A percentile compares a stretch with the other conserved stretches of the same genome.
Evolutionary conservation across 805 yeast genomes (phyloP).

Genomic region (Candida morakotiae): DNA sequence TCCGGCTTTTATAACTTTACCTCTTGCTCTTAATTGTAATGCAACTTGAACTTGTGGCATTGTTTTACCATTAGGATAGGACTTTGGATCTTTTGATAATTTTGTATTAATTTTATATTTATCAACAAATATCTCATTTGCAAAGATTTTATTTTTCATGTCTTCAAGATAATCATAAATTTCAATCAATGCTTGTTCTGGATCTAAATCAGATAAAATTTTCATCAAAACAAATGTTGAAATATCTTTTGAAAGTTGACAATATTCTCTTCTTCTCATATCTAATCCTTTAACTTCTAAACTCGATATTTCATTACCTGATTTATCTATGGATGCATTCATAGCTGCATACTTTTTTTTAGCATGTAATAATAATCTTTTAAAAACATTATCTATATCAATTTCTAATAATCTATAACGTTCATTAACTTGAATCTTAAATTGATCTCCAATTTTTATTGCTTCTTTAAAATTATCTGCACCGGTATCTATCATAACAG

Average conservation of each 20-base stretch:
- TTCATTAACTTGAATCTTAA: slow-evolving; percentile 82
- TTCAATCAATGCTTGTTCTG: slow-evolving; percentile 69
- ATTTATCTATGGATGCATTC: slow-evolving; percentile 48
- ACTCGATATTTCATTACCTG: slow-evolving; percentile 44
- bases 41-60: slow-evolving; percentile 95
- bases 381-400: slow-evolving; percentile 92
- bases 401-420: slow-evolving; percentile 84
- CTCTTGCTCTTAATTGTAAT: slow-evolving; percentile 69
- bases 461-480: slow-evolving; percentile 69
- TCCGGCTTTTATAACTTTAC: slow-evolving; percentile 84
- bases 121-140: slow-evolving; percentile 58
- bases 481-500: slow-evolving; percentile 96
- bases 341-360: slow-evolving; percentile 97
- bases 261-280: slow-evolving; percentile 94
- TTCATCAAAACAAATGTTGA: slow-evolving; percentile 72
- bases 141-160: slow-evolving; percentile 52
- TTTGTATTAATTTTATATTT: slow-evolving; percentile 80
- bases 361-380: slow-evolving; percentile 79
- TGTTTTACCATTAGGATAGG: slow-evolving; percentile 75
- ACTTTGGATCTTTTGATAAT: slow-evolving; percentile 82
- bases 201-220: slow-evolving; percentile 67
- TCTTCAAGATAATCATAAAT: slow-evolving; percentile 69
- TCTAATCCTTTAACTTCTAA: slow-evolving; percentile 95
- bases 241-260: slow-evolving; percentile 86
- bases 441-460: slow-evolving; percentile 74